A percentile compares a stretch with the other conserved stretches of the same genome.
phyloP scores from a whole-genome alignment of 225 moss, liverwort and hornwort genomes.

The Antitrichia curtipendula region DNA sequence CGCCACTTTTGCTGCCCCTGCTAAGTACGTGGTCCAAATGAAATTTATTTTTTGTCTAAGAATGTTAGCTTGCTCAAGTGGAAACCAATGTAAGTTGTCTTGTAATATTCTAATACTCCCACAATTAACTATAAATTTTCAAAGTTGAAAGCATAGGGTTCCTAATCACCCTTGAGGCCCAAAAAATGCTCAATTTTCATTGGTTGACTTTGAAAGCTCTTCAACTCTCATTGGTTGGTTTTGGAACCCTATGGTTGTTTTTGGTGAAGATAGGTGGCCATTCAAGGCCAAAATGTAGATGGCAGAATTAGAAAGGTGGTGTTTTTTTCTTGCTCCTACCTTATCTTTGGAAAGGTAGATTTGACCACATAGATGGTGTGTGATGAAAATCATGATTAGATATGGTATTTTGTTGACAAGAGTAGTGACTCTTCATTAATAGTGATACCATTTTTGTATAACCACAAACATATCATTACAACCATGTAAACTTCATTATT shows the following conservation, averaged over 20 bases:
- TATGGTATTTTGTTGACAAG: background rate
- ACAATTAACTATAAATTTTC: background rate
- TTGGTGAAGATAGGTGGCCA: no score
- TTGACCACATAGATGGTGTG: no score
- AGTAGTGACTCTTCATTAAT: no score
- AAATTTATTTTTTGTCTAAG: no score
- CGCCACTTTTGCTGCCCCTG: fast-evolving
- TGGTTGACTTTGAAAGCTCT: no score
- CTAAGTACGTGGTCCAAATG: background rate
- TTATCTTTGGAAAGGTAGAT: no score
- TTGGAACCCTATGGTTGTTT: background rate
- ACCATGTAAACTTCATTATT: background rate
- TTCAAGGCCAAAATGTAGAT: no score
- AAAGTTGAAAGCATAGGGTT: background rate
- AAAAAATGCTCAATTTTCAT: no score
- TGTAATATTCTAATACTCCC: background rate
- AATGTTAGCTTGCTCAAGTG: background rate
- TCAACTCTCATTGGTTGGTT: background rate
- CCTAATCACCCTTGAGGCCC: no score
- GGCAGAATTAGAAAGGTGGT: no score
- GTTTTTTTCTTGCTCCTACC: no score
- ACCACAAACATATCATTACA: no score
- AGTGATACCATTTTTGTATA: fast-evolving
- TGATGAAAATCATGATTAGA: background rate
- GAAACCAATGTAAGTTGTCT: background rate